Base-by-base conservation (phyloP, 306 rosid species). In the Luffa aegyptiaca region DNA sequence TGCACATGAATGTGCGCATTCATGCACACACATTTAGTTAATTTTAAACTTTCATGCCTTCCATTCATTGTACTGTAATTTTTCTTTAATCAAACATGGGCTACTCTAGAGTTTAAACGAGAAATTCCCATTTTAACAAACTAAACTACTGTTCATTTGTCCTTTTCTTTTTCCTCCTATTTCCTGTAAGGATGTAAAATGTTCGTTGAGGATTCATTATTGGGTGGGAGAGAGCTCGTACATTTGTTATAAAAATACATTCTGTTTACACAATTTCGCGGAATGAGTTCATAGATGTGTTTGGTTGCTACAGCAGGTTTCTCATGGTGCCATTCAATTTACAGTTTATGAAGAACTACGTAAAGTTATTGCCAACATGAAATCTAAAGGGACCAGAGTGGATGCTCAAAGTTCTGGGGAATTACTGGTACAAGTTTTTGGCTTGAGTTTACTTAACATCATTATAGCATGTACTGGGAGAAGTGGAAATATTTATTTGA, bases 241-340 rank as follows among this genome's bases (percentile, higher is more conserved):
- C 64, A 49, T 61, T 64, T 39, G 75, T 72, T 35, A 68, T 37
- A 18, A 37, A 68, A 41, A 68, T 6, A 31, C 41, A 31, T 48
- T 49, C 10, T 52, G 78, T 17, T 16, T 16, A 35, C 78, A 51
- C 14, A 20, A 53, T 75, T 75, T 52, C 14, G 17, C 53, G 79
- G 64, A 37, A 36, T 35, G 13, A 81, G 44, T 78, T 79, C 73
- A 20, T 36, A 18, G 75, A 36, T 79, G 77, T 55, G 45, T 82
- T n/a, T 82, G 78, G 59, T 52, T 83, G 86, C 73, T 87, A 81
- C 91, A 84, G 86, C 97, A 92, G 99, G 97, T 95, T 77, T 93
- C 99, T 86, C 97, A 91, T 83, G 99, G 99, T 75, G 99, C 99
- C 79, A 82, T 95, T 81, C 96, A 93, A 82, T 93, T 95, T 85